Evolutionary conservation across 805 yeast species (phyloP), one percentile per base, ranked within the genome.

Genomic region (Suhomyces sp.): DNA sequence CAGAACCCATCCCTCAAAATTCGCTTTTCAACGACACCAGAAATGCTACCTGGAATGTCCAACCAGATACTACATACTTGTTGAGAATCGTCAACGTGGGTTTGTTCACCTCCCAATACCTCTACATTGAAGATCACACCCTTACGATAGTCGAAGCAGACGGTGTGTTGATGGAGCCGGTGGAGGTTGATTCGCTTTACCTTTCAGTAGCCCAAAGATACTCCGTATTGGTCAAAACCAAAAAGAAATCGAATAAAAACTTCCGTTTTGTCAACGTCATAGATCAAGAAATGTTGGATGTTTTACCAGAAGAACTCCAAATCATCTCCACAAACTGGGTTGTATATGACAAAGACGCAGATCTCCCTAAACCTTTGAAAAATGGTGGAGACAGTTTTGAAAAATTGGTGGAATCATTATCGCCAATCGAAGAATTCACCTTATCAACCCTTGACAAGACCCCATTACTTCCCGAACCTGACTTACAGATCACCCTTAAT

Each of bases 181-280:
- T 68, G 31, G 64, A 58, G 2, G 74, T 82, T 4, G 70, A 76
- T 19, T 65, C 76, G 54, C 44, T 83, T 19, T 81, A 83, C 51
- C 50, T 84, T 24, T 72, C 91, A 0, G 88, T 83, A 14, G 96
- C 91, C 7, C 96, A 90, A 63, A 69, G 97, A 53, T 77, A 83
- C 53, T 71, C 86, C 25, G 82, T 86, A 2, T 61, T 87, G 43
- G 61, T 88, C 12, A 72, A 69, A 24, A 74, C 93, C 6, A 79
- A 79, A 51, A 36, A 54, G 2, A 46, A 41, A 25, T 49, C 70
- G 13, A 53, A 50, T 7, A 70, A 63, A 40, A 79, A 81, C 50
- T 83, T 64, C 53, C 74, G 83, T 4, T 64, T 84, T 38, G 74
- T 81, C 70, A 81, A 78, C 45, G 64, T 70, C 9, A 57, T 81